Evolutionary conservation across 2,329 filamentous ascomycete species (phyloP).

Genomic region (Akanthomyces uredinophilus): DNA sequence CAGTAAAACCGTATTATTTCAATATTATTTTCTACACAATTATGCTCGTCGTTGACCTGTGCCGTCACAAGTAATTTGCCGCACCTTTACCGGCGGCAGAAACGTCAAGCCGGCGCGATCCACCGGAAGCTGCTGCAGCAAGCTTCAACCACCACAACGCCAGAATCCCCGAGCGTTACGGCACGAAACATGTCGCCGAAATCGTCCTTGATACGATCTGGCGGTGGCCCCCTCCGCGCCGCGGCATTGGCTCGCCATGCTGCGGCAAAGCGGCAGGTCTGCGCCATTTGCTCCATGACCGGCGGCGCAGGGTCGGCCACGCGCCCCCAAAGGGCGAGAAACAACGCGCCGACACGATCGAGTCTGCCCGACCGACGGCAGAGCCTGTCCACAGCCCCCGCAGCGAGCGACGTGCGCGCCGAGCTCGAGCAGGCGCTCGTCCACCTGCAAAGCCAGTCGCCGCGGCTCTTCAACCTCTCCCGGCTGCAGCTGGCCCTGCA

Average conservation of each 20-base stretch:
- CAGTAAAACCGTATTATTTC: no score
- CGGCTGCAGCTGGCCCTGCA: conserved; percentile 66
- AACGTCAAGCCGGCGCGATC: neutral
- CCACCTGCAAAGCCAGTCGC: conserved; percentile 56
- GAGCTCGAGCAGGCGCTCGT: conserved; percentile 56
- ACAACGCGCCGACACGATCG: conserved; percentile 8
- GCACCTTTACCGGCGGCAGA: conserved; percentile 8
- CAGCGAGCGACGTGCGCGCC: conserved; percentile 32
- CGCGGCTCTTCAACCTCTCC: conserved; percentile 61
- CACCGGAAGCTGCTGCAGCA: conserved; percentile 1
- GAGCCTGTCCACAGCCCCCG: conserved; percentile 21
- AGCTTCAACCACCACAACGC: neutral
- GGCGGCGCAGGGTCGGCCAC: neutral
- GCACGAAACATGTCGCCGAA: conserved; percentile 12
- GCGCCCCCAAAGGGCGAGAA: neutral
- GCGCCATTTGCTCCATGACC: conserved; percentile 12
- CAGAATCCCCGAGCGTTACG: neutral
- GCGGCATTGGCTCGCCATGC: conserved; percentile 1
- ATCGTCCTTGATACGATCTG: neutral
- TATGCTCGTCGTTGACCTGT: neutral
- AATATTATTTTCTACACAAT: neutral
- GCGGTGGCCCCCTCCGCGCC: neutral
- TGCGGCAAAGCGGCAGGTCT: conserved; percentile 6
- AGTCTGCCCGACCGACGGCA: neutral
- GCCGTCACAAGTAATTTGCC: neutral